Percentiles rank a stretch among this genome's conserved stretches.
phyloP scores from a whole-genome alignment of 2,329 filamentous ascomycete genomes.

The Fusarium praegraminearum region DNA sequence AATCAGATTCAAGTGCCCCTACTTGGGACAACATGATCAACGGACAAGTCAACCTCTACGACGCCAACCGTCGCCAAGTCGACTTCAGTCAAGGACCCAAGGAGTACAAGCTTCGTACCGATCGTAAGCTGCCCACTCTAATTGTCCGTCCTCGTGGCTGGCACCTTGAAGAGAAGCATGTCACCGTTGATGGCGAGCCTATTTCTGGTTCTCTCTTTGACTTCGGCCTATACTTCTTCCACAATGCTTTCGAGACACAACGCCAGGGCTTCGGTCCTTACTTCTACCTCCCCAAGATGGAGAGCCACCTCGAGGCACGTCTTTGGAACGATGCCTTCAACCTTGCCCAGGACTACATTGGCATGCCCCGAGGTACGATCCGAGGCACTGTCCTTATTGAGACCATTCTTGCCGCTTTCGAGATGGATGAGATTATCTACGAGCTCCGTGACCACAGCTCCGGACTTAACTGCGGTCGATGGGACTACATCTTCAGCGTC shows the following conservation, averaged over 20 bases:
- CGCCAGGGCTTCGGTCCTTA: constrained; percentile 89
- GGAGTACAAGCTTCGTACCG: constrained; percentile 96
- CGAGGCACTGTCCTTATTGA: constrained; percentile 96
- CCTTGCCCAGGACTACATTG: constrained; percentile 91
- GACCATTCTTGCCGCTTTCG: constrained; percentile 96
- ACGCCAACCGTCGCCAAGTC: constrained; percentile 91
- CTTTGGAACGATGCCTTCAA: constrained; percentile 99
- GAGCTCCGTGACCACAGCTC: constrained; percentile 97
- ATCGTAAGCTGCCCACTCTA: constrained; percentile 85
- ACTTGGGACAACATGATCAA: constrained; percentile 99
- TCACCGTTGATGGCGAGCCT: constrained; percentile 93
- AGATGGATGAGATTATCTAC: constrained; percentile 99
- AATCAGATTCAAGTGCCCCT: constrained; percentile 87
- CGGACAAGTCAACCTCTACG: constrained; percentile 96
- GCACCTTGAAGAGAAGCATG: constrained; percentile 98
- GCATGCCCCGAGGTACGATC: constrained; percentile 90
- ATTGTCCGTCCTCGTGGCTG: constrained; percentile 96
- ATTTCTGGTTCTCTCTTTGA: constrained; percentile 95
- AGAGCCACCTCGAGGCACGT: constrained; percentile 95
- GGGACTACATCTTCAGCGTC: constrained; percentile 99
- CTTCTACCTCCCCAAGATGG: constrained; percentile 99
- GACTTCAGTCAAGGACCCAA: constrained; percentile 97
- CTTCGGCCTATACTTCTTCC: constrained; percentile 99
- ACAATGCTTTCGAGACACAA: constrained; percentile 92
- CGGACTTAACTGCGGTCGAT: constrained; percentile 96